Conservation (phyloP, 179 eudicot genomes). For the Silene coronaria region DNA sequence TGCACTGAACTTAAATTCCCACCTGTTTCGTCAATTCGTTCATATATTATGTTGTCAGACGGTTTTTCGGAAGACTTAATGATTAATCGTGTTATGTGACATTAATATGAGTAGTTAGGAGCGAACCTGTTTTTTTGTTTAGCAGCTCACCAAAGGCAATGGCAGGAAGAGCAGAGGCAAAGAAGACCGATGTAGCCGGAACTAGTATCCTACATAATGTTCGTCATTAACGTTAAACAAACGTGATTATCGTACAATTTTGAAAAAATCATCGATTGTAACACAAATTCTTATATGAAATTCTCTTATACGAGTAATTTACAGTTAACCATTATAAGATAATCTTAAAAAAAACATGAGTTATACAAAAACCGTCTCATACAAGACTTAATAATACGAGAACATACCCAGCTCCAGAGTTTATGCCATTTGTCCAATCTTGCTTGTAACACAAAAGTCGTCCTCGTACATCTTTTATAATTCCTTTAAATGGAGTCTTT, state of each 20-base stretch:
- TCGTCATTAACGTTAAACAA: background rate
- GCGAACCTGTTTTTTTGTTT: slow-evolving; percentile 32
- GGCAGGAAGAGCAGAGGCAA: slow-evolving; percentile 44
- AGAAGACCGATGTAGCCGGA: slow-evolving; percentile 33
- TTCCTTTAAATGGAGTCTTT: slow-evolving; percentile 29
- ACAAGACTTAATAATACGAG: background rate
- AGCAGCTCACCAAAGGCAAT: slow-evolving; percentile 44
- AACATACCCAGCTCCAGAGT: slow-evolving; percentile 25
- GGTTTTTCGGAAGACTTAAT: background rate
- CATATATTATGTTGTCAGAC: background rate
- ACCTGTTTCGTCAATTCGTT: slow-evolving; percentile 10
- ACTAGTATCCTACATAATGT: slow-evolving; percentile 35
- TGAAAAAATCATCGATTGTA: too few relatives aligned
- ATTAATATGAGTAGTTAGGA: background rate
- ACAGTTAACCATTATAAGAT: too few relatives aligned
- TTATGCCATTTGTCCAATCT: slow-evolving; percentile 32
- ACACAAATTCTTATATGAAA: too few relatives aligned
- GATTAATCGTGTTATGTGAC: background rate
- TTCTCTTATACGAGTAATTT: too few relatives aligned
- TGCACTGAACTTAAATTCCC: slow-evolving; percentile 28
- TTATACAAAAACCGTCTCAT: too few relatives aligned
- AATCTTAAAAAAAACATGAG: too few relatives aligned
- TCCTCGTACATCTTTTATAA: slow-evolving; percentile 27
- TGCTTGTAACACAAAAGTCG: slow-evolving; percentile 34
- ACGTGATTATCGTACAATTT: too few relatives aligned